A percentile compares a stretch with the other conserved stretches of the same genome.
Conservation (phyloP, 345 rosid species). For the Sisymbrium altissimum region DNA sequence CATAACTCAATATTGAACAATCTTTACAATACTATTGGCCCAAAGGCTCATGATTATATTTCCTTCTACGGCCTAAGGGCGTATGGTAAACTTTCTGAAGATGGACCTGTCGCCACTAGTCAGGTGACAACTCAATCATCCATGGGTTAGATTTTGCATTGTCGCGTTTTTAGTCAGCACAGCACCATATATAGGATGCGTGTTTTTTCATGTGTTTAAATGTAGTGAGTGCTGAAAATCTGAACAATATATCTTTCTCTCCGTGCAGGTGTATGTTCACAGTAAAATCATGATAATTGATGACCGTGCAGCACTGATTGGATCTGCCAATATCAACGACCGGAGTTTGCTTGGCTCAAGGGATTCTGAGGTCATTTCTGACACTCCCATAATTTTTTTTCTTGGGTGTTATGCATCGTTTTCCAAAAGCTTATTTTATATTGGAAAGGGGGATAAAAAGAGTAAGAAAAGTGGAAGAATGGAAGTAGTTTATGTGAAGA, state of each 20-base stretch:
- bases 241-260: slow-evolving; percentile 11
- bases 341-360: slow-evolving; percentile 97
- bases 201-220: background rate
- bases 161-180: slow-evolving; percentile 7
- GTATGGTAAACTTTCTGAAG: slow-evolving; percentile 76
- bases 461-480: background rate
- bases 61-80: slow-evolving; percentile 95
- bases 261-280: slow-evolving; percentile 84
- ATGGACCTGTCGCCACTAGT: slow-evolving; percentile 88
- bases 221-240: background rate
- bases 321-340: slow-evolving; percentile 95
- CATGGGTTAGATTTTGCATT: slow-evolving; percentile 1
- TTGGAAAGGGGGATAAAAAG: background rate
- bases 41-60: slow-evolving; percentile 71
- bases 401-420: background rate
- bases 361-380: slow-evolving; percentile 86
- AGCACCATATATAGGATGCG: slow-evolving; percentile 7
- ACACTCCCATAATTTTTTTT: slow-evolving; percentile 4
- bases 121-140: slow-evolving; percentile 51
- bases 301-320: slow-evolving; percentile 66
- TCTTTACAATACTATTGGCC: slow-evolving; percentile 69
- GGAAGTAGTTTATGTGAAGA: background rate
- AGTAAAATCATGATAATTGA: slow-evolving; percentile 93
- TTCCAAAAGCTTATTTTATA: slow-evolving; percentile 6
- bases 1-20: slow-evolving; percentile 82